Conservation (phyloP, 2,329 filamentous ascomycete species). For the Fusarium caatingaense region DNA sequence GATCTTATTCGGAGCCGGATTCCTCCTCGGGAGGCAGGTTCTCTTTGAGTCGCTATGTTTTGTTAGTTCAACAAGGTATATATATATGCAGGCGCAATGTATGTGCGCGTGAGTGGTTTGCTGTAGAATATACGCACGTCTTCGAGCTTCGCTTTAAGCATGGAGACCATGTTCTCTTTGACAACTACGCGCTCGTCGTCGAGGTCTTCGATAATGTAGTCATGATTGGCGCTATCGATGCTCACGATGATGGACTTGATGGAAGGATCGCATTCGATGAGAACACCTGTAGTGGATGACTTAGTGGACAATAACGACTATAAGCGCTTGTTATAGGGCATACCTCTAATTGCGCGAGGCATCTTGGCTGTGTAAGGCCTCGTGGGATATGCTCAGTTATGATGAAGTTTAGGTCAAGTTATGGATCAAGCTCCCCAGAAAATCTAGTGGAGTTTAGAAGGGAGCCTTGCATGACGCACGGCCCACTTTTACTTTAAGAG, state of each 20-base stretch:
- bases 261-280: constrained; percentile 86
- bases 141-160: constrained; percentile 76
- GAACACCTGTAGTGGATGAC: constrained; percentile 63
- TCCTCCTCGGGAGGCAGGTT: constrained; percentile 64
- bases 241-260: constrained; percentile 88
- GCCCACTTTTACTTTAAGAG: background rate
- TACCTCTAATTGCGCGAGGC: constrained; percentile 69
- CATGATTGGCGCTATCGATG: constrained; percentile 76
- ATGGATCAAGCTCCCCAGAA: constrained; percentile 14
- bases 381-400: background rate
- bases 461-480: constrained; percentile 22
- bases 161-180: constrained; percentile 76
- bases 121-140: constrained; percentile 61
- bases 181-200: constrained; percentile 81
- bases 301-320: background rate
- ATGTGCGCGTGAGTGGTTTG: background rate
- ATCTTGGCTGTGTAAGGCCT: constrained; percentile 51
- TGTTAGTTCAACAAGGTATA: constrained; percentile 20
- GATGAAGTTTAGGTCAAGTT: constrained; percentile 11
- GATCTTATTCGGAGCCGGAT: constrained; percentile 61
- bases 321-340: constrained; percentile 7
- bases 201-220: constrained; percentile 82
- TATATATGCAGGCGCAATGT: background rate
- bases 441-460: constrained; percentile 10
- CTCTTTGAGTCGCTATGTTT: constrained; percentile 60